Evolutionary conservation across 1,284 basidiomycete genomes (phyloP), one percentile per base, ranked within the genome.

Genomic region (Neolentinus lepideus): DNA sequence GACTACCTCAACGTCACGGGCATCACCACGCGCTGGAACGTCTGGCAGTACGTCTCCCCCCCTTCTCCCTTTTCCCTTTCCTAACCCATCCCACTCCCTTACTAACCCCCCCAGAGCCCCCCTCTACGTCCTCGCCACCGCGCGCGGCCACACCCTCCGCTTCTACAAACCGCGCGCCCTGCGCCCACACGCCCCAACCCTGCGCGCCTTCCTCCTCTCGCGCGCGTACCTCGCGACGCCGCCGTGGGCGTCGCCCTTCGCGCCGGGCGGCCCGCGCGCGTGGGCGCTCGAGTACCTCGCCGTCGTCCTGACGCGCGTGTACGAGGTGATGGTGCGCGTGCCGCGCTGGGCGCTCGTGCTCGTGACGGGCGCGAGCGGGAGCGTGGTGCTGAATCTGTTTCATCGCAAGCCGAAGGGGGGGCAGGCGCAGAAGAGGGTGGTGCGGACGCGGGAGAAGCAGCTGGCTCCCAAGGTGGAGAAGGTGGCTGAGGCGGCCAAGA

Each of bases 41-140:
- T 92, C 53, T 92, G 90, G 90, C 78, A 80, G 90, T 90, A 65
- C 59, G 85, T n/a, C n/a, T n/a, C n/a, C n/a, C n/a, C n/a, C n/a
- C n/a, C n/a, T n/a, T n/a, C n/a, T 62, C 21, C 31, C 19, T 54
- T 38, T 14, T 43, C 11, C 25, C 46, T 24, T 57, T 26, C 21
- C 55, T 55, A 55, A 33, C 19, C 46, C 47, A 52, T 22, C 46
- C 45, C 50, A n/a, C n/a, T n/a, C n/a, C n/a, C n/a, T n/a, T n/a
- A 54, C 19, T 36, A 19, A 9, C 22, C 19, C 54, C 10, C 57
- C 24, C 58, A 91, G 89, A 62, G 87, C 85, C 9, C 89, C 89
- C 0, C 79, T 77, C 56, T 69, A 91, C 16, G 79, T 91, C 19
- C 69, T 91, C 9, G 59, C 81, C 53, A 81, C 76, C 53, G 79